Evolutionary conservation across 2,329 filamentous ascomycete genomes (phyloP).

Genomic region (Tolypocladium ovalisporum): DNA sequence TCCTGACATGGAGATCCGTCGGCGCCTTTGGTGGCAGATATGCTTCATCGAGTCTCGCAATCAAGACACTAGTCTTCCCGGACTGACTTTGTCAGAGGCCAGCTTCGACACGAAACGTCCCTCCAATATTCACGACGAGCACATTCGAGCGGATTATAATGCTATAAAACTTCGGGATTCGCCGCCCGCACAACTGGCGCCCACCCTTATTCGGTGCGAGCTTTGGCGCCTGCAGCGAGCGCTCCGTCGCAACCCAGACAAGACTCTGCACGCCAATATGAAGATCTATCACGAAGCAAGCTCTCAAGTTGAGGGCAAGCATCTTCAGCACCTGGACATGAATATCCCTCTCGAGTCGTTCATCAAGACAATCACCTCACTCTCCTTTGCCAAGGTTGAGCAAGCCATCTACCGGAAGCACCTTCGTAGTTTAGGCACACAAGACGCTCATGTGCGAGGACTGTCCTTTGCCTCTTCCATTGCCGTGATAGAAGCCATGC

Average conservation of each 20-base stretch:
- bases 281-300: conserved; percentile 5
- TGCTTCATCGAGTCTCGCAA: conserved; percentile 15
- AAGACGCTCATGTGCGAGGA: neutral
- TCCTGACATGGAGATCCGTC: conserved; percentile 9
- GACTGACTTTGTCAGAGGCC: conserved; percentile 8
- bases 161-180: neutral
- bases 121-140: conserved; percentile 27
- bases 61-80: conserved; percentile 3
- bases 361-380: conserved; percentile 9
- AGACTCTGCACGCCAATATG: conserved; percentile 4
- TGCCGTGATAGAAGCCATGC: conserved; percentile 9
- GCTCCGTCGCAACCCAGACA: conserved; percentile 3
- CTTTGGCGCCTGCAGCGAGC: conserved; percentile 13
- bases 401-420: conserved; percentile 8
- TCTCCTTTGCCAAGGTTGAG: conserved; percentile 18
- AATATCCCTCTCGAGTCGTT: conserved; percentile 7
- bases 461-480: conserved; percentile 5
- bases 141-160: neutral
- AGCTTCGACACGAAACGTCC: conserved; percentile 31
- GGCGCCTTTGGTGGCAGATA: conserved; percentile 18
- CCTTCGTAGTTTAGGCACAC: neutral
- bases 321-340: conserved; percentile 4
- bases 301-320: conserved; percentile 4
- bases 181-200: conserved; percentile 4
- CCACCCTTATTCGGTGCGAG: conserved; percentile 14